Evolutionary conservation across 2,329 filamentous ascomycete genomes (phyloP), one percentile per base, ranked within the genome.

Genomic region (Phaeoacremonium minimum): DNA sequence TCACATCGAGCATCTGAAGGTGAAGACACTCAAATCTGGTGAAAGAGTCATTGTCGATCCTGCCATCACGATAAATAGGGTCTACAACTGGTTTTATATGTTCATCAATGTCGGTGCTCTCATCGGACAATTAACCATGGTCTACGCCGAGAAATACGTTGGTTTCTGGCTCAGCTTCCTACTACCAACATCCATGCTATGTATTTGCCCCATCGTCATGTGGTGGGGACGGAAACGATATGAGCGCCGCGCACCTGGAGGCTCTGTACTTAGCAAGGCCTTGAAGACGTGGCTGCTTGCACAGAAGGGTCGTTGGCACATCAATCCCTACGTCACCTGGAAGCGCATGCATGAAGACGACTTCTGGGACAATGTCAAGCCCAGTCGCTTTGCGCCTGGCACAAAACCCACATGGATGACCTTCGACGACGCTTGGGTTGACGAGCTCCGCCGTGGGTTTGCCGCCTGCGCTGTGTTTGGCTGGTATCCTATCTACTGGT

Each of bases 361-460:
- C 16, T 73, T 75, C 55, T 77, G 72, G 71, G 63, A 75, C 5
- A 37, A 37, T 9, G 35, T 37, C 14, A 37, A 37, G 15, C 35
- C 35, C 7, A 32, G 29, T 30, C 54, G 59, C 19, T 67, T 68
- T 37, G 42, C 29, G 42, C 22, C 22, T n/a, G 22, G 22, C 9
- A 50, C 19, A 46, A 77, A 75, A 26, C 84, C 80, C 0, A 46
- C 48, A 1, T 88, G 83, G 82, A 89, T 89, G 81, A 83, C 75
- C 3, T 88, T 87, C 48, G 83, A 89, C 44, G 85, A 90, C 46
- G 75, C 75, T 15, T 90, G 83, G 83, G 84, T 90, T 26, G 84
- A 87, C 51, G 83, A 88, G 54, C 73, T 88, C 18, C 31, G 69
- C 30, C 79, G 85, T 60, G 84, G 83, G 7, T 70, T 85, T 45